phyloP scores from a whole-genome alignment of 2,329 filamentous ascomycete species.

The Thielaviopsis euricoi region DNA sequence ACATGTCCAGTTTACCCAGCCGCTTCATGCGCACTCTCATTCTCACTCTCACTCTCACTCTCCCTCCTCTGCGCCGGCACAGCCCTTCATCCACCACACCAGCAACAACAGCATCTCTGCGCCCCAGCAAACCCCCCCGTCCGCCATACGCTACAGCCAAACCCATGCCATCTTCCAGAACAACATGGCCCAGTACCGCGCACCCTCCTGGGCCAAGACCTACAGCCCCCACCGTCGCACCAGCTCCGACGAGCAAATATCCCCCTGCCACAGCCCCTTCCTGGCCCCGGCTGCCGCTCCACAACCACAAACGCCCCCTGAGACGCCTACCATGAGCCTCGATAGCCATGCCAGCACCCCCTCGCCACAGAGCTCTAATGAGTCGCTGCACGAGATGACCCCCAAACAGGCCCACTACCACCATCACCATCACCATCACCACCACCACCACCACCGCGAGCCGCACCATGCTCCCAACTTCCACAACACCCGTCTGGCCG shows the following conservation, averaged over 20 bases:
- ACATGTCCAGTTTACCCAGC: conserved; percentile 1
- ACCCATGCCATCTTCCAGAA: conserved; percentile 6
- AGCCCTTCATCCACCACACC: neutral
- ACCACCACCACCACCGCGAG: neutral
- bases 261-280: conserved; percentile 4
- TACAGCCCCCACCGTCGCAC: conserved; percentile 10
- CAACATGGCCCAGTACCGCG: conserved; percentile 7
- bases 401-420: neutral
- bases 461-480: neutral
- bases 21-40: neutral
- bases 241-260: conserved; percentile 7
- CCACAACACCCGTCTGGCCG: neutral
- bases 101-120: neutral
- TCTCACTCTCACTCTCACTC: neutral
- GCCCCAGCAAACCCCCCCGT: neutral
- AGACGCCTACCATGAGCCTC: neutral
- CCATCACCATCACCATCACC: neutral
- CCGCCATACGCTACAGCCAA: neutral
- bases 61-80: neutral
- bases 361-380: neutral
- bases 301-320: neutral
- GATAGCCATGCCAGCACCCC: neutral
- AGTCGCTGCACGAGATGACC: neutral
- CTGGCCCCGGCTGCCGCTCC: neutral
- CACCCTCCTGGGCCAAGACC: conserved; percentile 11